Conservation (phyloP, 352 stramenopile species). For the Phytophthora pistaciae region DNA sequence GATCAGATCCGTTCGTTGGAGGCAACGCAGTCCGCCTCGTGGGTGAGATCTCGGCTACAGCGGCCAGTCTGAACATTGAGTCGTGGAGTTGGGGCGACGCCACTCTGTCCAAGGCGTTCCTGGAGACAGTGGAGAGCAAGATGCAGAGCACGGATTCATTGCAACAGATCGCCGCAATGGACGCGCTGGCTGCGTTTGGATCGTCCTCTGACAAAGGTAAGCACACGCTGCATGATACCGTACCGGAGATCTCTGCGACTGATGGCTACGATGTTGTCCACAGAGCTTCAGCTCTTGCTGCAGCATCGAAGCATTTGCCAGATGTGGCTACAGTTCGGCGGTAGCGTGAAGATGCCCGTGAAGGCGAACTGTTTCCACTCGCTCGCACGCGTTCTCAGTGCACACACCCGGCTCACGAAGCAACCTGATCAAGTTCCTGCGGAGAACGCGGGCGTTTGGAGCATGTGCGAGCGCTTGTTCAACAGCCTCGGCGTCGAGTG, state of each 20-base stretch:
- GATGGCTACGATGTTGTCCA: neutral
- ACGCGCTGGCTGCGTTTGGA: conserved; percentile 81
- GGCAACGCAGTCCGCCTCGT: conserved; percentile 79
- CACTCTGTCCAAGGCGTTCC: conserved; percentile 78
- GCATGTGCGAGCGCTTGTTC: conserved; percentile 74
- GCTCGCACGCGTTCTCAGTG: conserved; percentile 63
- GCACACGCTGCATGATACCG: neutral
- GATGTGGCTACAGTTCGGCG: conserved; percentile 62
- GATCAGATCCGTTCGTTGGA: conserved; percentile 79
- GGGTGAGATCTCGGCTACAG: conserved; percentile 79
- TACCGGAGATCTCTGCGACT: neutral
- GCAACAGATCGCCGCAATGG: conserved; percentile 88
- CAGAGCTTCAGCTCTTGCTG: conserved; percentile 80
- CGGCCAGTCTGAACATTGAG: conserved; percentile 68
- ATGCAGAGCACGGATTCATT: conserved; percentile 68
- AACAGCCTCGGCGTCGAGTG: conserved; percentile 65
- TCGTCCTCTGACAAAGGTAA: conserved; percentile 85
- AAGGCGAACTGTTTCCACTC: conserved; percentile 84
- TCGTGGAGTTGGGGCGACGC: conserved; percentile 84
- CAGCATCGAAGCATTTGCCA: conserved; percentile 75
- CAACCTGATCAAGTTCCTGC: conserved; percentile 42
- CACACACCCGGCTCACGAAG: conserved; percentile 53
- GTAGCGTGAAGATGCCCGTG: conserved; percentile 72
- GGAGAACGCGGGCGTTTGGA: conserved; percentile 75
- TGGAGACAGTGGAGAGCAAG: conserved; percentile 78